A percentile compares a stretch with the other conserved stretches of the same genome.
phyloP scores from a whole-genome alignment of 495 filamentous ascomycete genomes.

The Aspergillus bridgeri region DNA sequence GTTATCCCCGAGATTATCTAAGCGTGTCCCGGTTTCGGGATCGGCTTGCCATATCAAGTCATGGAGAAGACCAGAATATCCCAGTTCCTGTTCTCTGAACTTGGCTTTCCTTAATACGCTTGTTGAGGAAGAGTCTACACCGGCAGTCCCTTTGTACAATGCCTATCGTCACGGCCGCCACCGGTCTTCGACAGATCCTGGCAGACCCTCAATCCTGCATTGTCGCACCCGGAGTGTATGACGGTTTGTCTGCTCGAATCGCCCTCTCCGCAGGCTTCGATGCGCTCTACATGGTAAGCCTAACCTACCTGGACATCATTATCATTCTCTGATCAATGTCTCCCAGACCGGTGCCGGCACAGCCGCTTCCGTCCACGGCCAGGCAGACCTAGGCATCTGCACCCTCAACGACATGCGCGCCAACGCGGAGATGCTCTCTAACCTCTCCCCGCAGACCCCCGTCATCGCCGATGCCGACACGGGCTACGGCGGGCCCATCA shows the following conservation, averaged over 20 bases:
- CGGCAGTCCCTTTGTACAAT: slow-evolving; percentile 4
- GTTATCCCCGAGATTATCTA: background rate
- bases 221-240: slow-evolving; percentile 63
- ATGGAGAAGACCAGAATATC: background rate
- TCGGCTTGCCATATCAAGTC: background rate
- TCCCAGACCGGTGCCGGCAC: slow-evolving; percentile 63
- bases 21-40: background rate
- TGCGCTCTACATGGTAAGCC: slow-evolving; percentile 59
- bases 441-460: slow-evolving; percentile 42
- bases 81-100: background rate
- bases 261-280: slow-evolving; percentile 60
- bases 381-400: slow-evolving; percentile 63
- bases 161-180: slow-evolving; percentile 30
- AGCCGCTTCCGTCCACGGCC: slow-evolving; percentile 60
- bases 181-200: slow-evolving; percentile 28
- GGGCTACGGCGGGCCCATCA: slow-evolving; percentile 62
- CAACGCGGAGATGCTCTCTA: slow-evolving; percentile 43
- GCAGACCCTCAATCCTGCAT: slow-evolving; percentile 37
- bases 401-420: slow-evolving; percentile 45
- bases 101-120: background rate
- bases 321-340: background rate
- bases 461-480: slow-evolving; percentile 72
- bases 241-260: slow-evolving; percentile 64
- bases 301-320: background rate
- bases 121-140: background rate